Evolutionary conservation across 2,329 filamentous ascomycete species (phyloP).

Genomic region (Cercospora citrullina): DNA sequence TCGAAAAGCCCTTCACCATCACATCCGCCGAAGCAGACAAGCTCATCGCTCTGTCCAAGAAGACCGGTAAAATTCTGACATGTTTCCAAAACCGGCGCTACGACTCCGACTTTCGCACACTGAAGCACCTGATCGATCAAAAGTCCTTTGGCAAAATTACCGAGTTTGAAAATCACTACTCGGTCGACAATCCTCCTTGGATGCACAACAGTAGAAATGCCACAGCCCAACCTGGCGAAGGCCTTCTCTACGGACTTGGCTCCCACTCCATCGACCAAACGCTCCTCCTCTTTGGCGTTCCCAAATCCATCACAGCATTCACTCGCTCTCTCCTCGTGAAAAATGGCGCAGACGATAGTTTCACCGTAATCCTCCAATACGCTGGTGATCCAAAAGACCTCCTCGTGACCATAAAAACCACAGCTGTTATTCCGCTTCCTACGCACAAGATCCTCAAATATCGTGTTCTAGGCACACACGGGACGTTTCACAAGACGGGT

Average conservation of each 20-base stretch:
- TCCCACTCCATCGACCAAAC: constrained; percentile 44
- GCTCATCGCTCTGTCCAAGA: constrained; percentile 37
- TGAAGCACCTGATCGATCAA: constrained; percentile 32
- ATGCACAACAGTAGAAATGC: constrained; percentile 32
- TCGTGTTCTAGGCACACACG: constrained; percentile 39
- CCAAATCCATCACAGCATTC: constrained; percentile 37
- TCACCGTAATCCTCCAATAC: constrained; percentile 42
- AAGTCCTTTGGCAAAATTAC: constrained; percentile 35
- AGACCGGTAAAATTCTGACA: constrained; percentile 38
- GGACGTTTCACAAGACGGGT: constrained; percentile 43
- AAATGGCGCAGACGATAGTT: constrained; percentile 40
- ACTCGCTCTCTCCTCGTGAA: constrained; percentile 34
- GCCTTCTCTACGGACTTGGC: constrained; percentile 49
- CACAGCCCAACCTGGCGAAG: constrained; percentile 43
- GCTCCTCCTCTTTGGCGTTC: constrained; percentile 41
- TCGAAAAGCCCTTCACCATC: constrained; percentile 44
- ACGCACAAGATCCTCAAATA: constrained; percentile 39
- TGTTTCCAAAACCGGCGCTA: constrained; percentile 44
- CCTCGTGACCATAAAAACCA: constrained; percentile 40
- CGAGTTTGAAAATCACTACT: constrained; percentile 42
- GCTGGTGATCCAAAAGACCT: constrained; percentile 36
- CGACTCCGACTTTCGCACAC: constrained; percentile 44
- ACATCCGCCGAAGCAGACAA: constrained; percentile 38
- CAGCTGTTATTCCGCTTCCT: constrained; percentile 32
- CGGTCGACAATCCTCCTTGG: constrained; percentile 47